These are phyloP conservation scores for Cadophora gregata DNA, from an alignment of 2,329 filamentous ascomycete genomes.

Conservation along the genomic window DNA sequence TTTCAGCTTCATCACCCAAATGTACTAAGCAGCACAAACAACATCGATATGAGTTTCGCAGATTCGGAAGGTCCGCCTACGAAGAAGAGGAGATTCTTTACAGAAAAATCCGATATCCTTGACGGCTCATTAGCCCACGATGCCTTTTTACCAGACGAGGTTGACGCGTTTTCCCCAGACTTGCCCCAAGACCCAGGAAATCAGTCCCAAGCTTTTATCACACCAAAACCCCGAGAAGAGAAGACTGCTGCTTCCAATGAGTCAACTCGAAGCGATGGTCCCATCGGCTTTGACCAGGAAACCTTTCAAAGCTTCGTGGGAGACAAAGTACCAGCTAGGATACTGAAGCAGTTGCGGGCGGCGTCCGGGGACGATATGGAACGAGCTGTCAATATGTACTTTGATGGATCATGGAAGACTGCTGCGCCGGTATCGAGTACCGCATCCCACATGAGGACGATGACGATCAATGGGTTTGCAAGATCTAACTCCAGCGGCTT, in stretches of 20 bases:
- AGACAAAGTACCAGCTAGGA: constrained; percentile 56
- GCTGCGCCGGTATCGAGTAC: constrained; percentile 18
- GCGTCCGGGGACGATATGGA: constrained; percentile 64
- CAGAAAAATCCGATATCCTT: constrained; percentile 42
- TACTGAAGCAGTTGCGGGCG: constrained; percentile 57
- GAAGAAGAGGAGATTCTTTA: constrained; percentile 56
- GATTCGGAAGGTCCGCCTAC: constrained; percentile 51
- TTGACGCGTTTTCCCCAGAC: constrained; percentile 39
- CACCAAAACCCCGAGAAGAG: constrained; percentile 10
- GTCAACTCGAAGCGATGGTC: constrained; percentile 31
- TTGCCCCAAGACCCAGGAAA: not conserved
- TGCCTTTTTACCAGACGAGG: constrained; percentile 34
- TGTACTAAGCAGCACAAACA: constrained; percentile 22
- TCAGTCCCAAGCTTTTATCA: not conserved
- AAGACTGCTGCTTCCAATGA: constrained; percentile 3
- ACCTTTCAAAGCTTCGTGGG: constrained; percentile 66
- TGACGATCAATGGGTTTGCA: constrained; percentile 39
- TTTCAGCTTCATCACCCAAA: constrained; percentile 19
- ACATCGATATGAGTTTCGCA: constrained; percentile 45
- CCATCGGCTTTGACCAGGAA: constrained; percentile 57
- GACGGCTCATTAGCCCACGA: constrained; percentile 34
- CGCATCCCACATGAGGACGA: constrained; percentile 24
- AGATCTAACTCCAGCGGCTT: constrained; percentile 30
- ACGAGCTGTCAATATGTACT: constrained; percentile 71
- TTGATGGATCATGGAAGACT: constrained; percentile 69